A percentile compares a stretch with the other conserved stretches of the same genome.
Conservation (phyloP, 2,329 filamentous ascomycete genomes). For the Aspergillus sclerotialis region DNA sequence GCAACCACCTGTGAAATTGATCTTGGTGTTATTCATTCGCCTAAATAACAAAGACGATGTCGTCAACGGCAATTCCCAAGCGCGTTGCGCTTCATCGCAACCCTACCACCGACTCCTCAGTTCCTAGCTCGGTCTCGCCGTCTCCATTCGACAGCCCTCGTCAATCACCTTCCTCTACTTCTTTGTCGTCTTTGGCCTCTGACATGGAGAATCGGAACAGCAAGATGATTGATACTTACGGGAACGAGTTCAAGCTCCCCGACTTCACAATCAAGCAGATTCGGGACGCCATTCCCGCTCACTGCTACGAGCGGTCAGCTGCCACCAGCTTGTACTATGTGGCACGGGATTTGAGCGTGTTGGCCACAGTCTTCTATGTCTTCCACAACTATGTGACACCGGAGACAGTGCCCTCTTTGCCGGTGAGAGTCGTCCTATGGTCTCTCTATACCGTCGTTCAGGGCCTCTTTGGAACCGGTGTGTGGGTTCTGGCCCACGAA, state of each 20-base stretch:
- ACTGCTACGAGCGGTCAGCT: conserved; percentile 88
- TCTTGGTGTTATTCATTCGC: too few relatives aligned
- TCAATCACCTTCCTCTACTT: conserved; percentile 73
- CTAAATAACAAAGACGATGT: conserved; percentile 34
- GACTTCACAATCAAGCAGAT: conserved; percentile 98
- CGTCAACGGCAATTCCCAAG: conserved; percentile 44
- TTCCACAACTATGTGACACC: conserved; percentile 88
- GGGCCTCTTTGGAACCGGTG: conserved; percentile 84
- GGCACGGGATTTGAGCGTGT: conserved; percentile 65
- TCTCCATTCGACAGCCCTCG: conserved; percentile 55
- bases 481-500: conserved; percentile 97
- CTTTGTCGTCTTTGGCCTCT: conserved; percentile 80
- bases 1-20: too few relatives aligned
- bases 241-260: conserved; percentile 87
- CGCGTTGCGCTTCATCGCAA: conserved; percentile 46
- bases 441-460: conserved; percentile 71
- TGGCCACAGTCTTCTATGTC: conserved; percentile 73
- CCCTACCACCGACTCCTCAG: conserved; percentile 49
- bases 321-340: conserved; percentile 73
- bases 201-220: conserved; percentile 46
- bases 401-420: conserved; percentile 66
- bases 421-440: conserved; percentile 60
- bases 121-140: conserved; percentile 46
- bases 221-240: conserved; percentile 81
- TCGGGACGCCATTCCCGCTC: conserved; percentile 91